These are phyloP conservation scores for Besnoitia besnoiti DNA, from an alignment of 169 alveolate genomes.

Conservation along the genomic window DNA sequence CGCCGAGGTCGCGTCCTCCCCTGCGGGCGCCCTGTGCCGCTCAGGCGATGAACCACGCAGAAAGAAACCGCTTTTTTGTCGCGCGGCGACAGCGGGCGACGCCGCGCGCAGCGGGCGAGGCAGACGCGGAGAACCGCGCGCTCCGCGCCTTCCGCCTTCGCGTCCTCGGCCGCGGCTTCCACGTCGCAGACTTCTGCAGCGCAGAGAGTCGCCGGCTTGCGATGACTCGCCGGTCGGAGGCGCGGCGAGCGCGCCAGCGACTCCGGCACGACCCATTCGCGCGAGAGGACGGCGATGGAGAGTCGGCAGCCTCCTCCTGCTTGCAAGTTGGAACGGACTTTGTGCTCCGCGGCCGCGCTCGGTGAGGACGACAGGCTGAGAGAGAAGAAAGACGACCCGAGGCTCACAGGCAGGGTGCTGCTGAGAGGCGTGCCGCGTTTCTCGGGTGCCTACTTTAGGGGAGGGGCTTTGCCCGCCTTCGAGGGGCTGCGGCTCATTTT, in stretches of 20 bases:
- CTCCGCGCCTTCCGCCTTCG: neutral
- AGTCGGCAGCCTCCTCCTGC: neutral
- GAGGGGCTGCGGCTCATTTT: too few species aligned
- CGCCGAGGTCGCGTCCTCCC: too few species aligned
- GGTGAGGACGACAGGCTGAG: too few species aligned
- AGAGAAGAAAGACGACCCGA: too few species aligned
- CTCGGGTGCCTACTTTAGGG: too few species aligned
- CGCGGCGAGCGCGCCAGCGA: neutral
- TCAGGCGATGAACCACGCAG: conserved; percentile 13
- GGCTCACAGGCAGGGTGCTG: too few species aligned
- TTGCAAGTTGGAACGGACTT: neutral
- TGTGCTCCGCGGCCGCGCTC: neutral
- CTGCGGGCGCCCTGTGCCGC: neutral
- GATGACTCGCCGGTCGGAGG: neutral
- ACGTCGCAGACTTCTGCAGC: neutral
- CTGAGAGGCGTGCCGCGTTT: too few species aligned
- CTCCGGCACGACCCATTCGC: neutral
- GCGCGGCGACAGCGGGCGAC: neutral
- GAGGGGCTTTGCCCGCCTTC: too few species aligned
- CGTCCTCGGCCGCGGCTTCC: neutral
- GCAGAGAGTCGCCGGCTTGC: neutral
- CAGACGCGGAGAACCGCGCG: neutral
- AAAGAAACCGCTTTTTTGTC: conserved; percentile 27
- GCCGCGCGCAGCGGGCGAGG: neutral
- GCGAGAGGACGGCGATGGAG: too few species aligned